Conservation (phyloP, 202 grass and related monocot species). For the Bolboschoenoplectus hybrid region DNA sequence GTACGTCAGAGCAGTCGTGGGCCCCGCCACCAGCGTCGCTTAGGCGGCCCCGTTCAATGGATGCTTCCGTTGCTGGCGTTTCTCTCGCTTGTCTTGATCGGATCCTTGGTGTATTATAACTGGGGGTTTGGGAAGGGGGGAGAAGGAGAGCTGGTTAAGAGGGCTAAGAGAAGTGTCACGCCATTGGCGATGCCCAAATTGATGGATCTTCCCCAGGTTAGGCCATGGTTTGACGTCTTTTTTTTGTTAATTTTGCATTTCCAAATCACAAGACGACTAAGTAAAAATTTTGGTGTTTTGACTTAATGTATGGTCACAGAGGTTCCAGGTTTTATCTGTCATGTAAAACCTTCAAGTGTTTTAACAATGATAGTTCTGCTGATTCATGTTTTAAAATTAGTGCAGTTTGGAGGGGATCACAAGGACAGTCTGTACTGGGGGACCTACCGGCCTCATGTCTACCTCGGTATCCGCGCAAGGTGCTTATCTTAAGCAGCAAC, state of each 20-base stretch:
- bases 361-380: slow-evolving; percentile 44
- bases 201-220: slow-evolving; percentile 95
- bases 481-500: slow-evolving; percentile 38
- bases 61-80: slow-evolving; percentile 53
- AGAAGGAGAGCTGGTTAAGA: slow-evolving; percentile 49
- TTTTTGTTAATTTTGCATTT: not conserved
- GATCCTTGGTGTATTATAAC: slow-evolving; percentile 54
- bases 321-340: not conserved
- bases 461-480: slow-evolving; percentile 93
- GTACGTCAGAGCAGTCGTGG: slow-evolving; percentile 55
- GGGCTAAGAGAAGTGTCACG: slow-evolving; percentile 66
- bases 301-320: not conserved
- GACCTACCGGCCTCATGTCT: slow-evolving; percentile 90
- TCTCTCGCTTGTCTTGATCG: slow-evolving; percentile 39
- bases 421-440: slow-evolving; percentile 97
- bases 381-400: slow-evolving; percentile 38
- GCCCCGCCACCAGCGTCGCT: slow-evolving; percentile 38
- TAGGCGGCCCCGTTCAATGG: slow-evolving; percentile 53
- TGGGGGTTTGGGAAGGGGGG: slow-evolving; percentile 34
- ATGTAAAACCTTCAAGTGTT: slow-evolving; percentile 3
- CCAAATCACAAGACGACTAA: not conserved
- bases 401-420: slow-evolving; percentile 88
- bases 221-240: slow-evolving; percentile 13
- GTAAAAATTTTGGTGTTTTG: not conserved
- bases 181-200: slow-evolving; percentile 72